phyloP scores from a whole-genome alignment of 2,329 filamentous ascomycete genomes.

The Reticulascus tulasneorum region DNA sequence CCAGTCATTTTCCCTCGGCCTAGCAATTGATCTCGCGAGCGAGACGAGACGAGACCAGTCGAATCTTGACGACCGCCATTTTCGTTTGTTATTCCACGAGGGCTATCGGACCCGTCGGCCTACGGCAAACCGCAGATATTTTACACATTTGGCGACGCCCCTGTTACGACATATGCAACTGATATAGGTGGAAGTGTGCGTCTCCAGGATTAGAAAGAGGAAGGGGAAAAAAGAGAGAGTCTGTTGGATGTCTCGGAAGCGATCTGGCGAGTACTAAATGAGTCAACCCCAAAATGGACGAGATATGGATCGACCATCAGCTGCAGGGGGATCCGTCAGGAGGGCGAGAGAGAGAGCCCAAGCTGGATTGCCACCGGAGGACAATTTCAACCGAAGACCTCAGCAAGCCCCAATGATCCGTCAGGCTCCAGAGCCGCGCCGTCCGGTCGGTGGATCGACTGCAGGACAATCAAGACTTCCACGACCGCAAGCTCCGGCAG shows the following conservation, averaged over 20 bases:
- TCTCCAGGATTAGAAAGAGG: conserved; percentile 18
- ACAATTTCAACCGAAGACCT: conserved; percentile 16
- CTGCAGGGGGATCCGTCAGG: conserved; percentile 48
- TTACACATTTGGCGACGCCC: no score
- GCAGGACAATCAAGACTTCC: conserved; percentile 19
- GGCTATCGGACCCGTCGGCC: no score
- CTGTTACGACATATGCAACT: conserved; percentile 1
- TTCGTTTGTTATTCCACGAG: not conserved
- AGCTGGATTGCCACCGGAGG: conserved; percentile 28
- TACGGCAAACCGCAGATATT: no score
- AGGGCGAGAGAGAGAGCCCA: conserved; percentile 51
- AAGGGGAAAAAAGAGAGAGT: conserved; percentile 14
- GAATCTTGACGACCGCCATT: not conserved
- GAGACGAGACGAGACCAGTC: no score
- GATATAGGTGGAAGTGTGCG: no score
- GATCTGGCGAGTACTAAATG: conserved; percentile 40
- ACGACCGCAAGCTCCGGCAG: conserved; percentile 28
- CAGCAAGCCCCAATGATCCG: conserved; percentile 19
- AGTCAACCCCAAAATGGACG: conserved; percentile 52
- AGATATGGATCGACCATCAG: conserved; percentile 43
- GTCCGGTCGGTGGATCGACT: conserved; percentile 18
- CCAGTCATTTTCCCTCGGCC: conserved; percentile 6
- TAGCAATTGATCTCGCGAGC: no score
- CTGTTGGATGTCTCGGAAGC: conserved; percentile 20
- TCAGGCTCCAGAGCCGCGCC: conserved; percentile 19